Conservation (phyloP, 2,329 filamentous ascomycete species). For the Fusarium sp. region DNA sequence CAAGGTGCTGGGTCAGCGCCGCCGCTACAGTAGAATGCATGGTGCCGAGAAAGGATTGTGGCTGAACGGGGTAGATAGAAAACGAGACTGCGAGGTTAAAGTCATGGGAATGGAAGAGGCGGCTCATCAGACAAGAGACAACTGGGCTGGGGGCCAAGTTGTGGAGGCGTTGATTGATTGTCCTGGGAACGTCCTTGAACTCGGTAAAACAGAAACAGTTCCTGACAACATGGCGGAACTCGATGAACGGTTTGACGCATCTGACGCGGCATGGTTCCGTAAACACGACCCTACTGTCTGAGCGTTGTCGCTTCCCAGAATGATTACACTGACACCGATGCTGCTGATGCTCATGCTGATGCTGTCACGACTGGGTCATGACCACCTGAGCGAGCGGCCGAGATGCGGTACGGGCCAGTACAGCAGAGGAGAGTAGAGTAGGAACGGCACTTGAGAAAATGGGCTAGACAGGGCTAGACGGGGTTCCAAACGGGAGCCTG, state of each 20-base stretch:
- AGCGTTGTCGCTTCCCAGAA: not conserved
- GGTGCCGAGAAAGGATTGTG: conserved; percentile 19
- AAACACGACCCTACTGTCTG: not conserved
- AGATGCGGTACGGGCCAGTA: not conserved
- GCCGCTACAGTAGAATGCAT: conserved; percentile 16
- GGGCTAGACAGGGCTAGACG: not conserved
- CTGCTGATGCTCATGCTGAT: conserved; percentile 2
- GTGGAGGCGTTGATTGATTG: not conserved
- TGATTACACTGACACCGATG: not conserved
- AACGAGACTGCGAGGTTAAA: not conserved
- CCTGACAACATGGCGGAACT: not conserved
- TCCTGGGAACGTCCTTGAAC: not conserved
- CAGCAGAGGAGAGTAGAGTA: not conserved
- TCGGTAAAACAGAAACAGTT: not conserved
- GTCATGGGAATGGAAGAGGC: not conserved
- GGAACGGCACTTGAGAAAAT: conserved; percentile 22
- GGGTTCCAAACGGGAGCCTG: conserved; percentile 6
- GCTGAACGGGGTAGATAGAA: not conserved
- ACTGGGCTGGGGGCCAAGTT: too few species aligned
- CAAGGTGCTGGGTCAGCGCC: not conserved
- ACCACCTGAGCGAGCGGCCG: not conserved
- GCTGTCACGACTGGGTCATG: conserved; percentile 22
- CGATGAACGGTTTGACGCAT: conserved; percentile 25
- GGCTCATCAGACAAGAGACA: not conserved
- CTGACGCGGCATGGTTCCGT: conserved; percentile 20